Evolutionary conservation across 371 early-diverging fungal genomes (phyloP).

Genomic region (Lichtheimia corymbifera): DNA sequence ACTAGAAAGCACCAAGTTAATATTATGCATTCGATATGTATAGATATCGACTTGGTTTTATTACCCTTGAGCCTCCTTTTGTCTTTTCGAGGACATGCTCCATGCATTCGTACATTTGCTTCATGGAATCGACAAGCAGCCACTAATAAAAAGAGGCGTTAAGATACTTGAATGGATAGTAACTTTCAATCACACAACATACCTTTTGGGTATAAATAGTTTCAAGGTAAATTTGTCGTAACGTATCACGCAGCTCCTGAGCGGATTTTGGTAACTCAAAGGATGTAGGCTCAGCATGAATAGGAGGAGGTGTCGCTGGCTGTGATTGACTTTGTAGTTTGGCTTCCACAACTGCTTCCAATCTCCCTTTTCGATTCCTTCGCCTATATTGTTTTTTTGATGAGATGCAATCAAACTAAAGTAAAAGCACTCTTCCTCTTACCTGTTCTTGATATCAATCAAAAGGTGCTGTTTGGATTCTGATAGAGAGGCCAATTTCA

Average conservation of each 20-base stretch:
- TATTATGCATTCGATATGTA: too few species aligned
- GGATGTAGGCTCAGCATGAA: neutral
- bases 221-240: conserved; percentile 5
- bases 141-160: neutral
- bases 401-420: neutral
- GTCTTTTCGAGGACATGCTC: neutral
- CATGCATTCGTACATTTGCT: conserved; percentile 6
- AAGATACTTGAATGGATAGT: neutral
- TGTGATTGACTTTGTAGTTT: neutral
- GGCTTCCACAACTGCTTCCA: neutral
- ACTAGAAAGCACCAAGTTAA: too few species aligned
- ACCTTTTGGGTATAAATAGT: conserved; percentile 10
- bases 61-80: conserved; percentile 5
- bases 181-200: neutral
- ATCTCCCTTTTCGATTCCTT: neutral
- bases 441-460: neutral
- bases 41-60: too few species aligned
- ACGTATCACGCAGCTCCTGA: neutral
- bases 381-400: neutral
- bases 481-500: neutral
- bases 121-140: conserved; percentile 3
- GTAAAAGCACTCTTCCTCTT: neutral
- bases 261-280: conserved; percentile 1
- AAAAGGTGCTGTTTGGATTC: neutral
- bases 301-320: neutral